Evolutionary conservation across 2,329 filamentous ascomycete genomes (phyloP).

Genomic region (Trichoderma aggressivum): DNA sequence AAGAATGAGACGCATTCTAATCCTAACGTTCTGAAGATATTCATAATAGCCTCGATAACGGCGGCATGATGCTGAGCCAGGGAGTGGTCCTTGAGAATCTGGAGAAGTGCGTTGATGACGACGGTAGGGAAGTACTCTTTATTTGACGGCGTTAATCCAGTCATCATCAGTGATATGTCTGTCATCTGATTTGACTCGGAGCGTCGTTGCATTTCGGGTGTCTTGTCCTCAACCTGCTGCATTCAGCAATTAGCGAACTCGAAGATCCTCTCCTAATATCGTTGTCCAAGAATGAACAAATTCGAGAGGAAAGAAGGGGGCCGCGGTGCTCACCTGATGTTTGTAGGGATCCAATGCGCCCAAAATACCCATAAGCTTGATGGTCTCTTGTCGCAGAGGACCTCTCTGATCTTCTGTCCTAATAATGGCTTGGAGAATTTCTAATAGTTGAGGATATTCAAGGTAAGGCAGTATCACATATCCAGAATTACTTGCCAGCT

Average conservation of each 20-base stretch:
- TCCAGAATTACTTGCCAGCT: constrained; percentile 91
- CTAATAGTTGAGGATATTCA: constrained; percentile 89
- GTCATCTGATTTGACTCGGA: constrained; percentile 67
- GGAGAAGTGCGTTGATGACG: constrained; percentile 91
- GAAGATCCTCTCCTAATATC: neutral
- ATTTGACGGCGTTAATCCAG: constrained; percentile 88
- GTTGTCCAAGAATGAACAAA: neutral
- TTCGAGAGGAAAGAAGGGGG: neutral
- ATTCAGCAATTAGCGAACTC: constrained; percentile 11
- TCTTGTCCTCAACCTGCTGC: constrained; percentile 79
- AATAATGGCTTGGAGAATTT: constrained; percentile 90
- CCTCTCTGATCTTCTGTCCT: constrained; percentile 83
- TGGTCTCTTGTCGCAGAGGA: constrained; percentile 84
- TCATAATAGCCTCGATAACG: constrained; percentile 97
- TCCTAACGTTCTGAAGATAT: constrained; percentile 94
- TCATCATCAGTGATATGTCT: constrained; percentile 97
- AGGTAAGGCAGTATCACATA: constrained; percentile 97
- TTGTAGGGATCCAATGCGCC: constrained; percentile 95
- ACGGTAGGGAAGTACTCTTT: constrained; percentile 99
- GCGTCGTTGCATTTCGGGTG: constrained; percentile 72
- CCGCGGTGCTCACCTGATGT: constrained; percentile 60
- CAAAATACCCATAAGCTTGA: constrained; percentile 92
- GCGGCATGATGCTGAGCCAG: constrained; percentile 86
- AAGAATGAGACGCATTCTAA: constrained; percentile 95
- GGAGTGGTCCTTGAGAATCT: constrained; percentile 87